Conservation (phyloP, 257 asterid species). For the Solanum ossicruentum region DNA sequence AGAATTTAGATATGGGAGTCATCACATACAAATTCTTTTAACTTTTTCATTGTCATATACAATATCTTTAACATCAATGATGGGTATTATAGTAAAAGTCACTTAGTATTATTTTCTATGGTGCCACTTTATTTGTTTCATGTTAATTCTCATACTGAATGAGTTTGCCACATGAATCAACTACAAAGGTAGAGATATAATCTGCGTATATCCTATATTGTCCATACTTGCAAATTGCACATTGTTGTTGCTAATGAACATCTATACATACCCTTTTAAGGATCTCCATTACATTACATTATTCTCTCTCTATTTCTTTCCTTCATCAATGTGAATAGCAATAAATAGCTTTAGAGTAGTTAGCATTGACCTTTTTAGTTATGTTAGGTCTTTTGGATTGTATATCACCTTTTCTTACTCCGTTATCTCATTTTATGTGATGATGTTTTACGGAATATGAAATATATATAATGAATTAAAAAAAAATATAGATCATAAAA, state of each 20-base stretch:
- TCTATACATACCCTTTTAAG: neutral
- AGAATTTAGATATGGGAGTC: neutral
- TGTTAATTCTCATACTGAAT: neutral
- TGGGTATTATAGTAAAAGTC: neutral
- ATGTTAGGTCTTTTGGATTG: neutral
- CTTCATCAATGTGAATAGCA: neutral
- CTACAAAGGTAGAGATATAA: neutral
- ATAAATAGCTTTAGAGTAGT: neutral
- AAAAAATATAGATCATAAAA: too few relatives aligned
- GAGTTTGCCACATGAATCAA: neutral
- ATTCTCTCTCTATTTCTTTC: neutral
- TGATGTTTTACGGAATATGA: neutral
- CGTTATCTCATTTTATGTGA: neutral
- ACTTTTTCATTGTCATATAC: too few relatives aligned
- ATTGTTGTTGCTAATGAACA: neutral
- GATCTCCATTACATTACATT: neutral
- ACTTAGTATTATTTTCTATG: neutral
- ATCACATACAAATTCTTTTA: neutral
- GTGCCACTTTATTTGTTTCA: neutral
- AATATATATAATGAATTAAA: neutral
- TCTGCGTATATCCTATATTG: neutral
- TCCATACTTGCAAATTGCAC: neutral
- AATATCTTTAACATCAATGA: neutral
- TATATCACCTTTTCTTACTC: neutral
- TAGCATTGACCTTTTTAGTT: neutral